phyloP scores from a whole-genome alignment of 805 yeast species.

The Candida chilensis region DNA sequence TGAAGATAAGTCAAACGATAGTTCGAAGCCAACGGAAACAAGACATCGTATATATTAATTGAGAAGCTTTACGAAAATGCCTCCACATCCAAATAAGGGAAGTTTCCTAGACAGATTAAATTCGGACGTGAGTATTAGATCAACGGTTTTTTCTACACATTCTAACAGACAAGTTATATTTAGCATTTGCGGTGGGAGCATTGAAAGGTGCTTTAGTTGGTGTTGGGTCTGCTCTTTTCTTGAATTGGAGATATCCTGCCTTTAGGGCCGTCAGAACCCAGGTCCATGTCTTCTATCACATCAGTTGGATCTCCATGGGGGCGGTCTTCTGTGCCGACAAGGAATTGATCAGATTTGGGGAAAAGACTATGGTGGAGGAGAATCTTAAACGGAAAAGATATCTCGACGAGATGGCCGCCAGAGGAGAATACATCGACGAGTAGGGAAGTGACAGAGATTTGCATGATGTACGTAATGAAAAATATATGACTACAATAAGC shows the following conservation, averaged over 20 bases:
- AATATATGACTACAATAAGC: background rate
- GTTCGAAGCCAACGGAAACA: too few species aligned
- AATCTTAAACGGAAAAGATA: conserved; percentile 19
- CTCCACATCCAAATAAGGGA: too few species aligned
- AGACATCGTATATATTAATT: too few species aligned
- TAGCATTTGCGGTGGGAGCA: conserved; percentile 30
- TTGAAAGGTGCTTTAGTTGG: conserved; percentile 29
- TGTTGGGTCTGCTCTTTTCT: conserved; percentile 16
- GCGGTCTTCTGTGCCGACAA: conserved; percentile 32
- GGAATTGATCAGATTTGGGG: conserved; percentile 23
- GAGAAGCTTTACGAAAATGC: too few species aligned
- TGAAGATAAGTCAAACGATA: too few species aligned
- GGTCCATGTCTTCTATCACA: conserved; percentile 28
- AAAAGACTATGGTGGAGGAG: conserved; percentile 19
- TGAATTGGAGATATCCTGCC: conserved; percentile 20
- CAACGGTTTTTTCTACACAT: background rate
- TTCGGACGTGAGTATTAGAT: too few species aligned
- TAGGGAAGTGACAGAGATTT: conserved; percentile 5
- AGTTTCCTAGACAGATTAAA: too few species aligned
- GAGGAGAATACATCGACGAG: conserved; percentile 31
- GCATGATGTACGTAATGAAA: conserved; percentile 7
- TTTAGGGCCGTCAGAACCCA: conserved; percentile 27
- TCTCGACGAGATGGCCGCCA: conserved; percentile 33
- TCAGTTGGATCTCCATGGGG: conserved; percentile 29
- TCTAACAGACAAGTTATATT: conserved; percentile 13